A percentile compares a stretch with the other conserved stretches of the same genome.
Conservation (phyloP, 2,329 filamentous ascomycete species). For the Cordyceps farinosa region DNA sequence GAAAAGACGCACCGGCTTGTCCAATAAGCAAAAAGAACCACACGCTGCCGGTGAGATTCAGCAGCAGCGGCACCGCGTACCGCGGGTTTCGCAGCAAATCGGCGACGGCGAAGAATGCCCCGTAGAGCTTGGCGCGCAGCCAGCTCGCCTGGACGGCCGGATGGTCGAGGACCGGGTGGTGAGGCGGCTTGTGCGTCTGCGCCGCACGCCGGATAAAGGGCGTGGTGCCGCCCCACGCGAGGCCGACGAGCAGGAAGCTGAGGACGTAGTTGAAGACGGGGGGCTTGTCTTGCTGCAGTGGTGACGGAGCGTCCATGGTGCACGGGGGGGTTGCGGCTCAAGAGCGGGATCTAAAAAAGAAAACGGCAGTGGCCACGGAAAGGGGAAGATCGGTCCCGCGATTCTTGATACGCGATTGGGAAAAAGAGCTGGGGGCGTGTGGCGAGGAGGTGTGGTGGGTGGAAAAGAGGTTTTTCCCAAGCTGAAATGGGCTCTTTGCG, state of each 20-base stretch:
- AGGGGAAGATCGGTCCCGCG: neutral
- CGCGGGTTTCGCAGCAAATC: conserved; percentile 77
- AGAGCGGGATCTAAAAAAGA: neutral
- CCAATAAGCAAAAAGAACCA: conserved; percentile 97
- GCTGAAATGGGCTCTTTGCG: neutral
- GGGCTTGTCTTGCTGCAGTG: conserved; percentile 33
- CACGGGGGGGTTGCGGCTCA: neutral
- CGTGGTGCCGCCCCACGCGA: conserved; percentile 91
- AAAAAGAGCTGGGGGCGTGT: neutral
- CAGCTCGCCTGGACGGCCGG: conserved; percentile 53
- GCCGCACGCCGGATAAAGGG: conserved; percentile 89
- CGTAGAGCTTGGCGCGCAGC: conserved; percentile 59
- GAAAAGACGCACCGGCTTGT: conserved; percentile 67
- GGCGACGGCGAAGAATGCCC: conserved; percentile 67
- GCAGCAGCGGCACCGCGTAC: conserved; percentile 78
- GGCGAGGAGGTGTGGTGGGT: neutral
- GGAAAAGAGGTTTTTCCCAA: neutral
- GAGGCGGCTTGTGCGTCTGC: conserved; percentile 63
- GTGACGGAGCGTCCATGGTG: neutral
- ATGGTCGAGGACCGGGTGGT: conserved; percentile 52
- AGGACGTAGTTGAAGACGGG: conserved; percentile 76
- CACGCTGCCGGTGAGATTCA: conserved; percentile 88
- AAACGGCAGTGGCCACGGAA: too few relatives aligned
- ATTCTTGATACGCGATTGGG: conserved; percentile 1
- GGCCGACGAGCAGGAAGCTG: conserved; percentile 84